Base-by-base conservation (phyloP, 495 filamentous ascomycete genomes). In the Aspergillus carlsbadensis region DNA sequence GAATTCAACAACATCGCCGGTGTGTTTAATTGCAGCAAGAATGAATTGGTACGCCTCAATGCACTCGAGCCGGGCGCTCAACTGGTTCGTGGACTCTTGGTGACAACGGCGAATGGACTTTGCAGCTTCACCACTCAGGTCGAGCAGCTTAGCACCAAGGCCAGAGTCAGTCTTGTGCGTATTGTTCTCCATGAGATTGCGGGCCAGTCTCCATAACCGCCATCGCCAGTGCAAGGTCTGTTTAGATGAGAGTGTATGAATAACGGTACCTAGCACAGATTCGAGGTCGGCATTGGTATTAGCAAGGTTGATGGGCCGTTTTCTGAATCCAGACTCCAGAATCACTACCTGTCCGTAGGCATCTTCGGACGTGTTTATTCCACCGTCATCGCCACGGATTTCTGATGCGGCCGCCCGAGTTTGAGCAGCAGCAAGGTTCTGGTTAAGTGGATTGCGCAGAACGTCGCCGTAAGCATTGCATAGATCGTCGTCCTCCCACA, bases 401-500 rank as follows among this genome's bases (percentile, higher is more conserved):
- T 72, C 65, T 5, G 48, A 24, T 11, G 69, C 65, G 29, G 70
- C 68, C 15, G 63, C 67, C 41, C 60, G 70, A 57, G 76, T 64
- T 35, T 74, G 73, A 13, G 63, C 60, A 46, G 63, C 61, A 40
- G 74, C 42, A 50, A 66, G 68, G 6, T 59, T 37, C 8, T 69
- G 64, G 15, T 64, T 68, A 17, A 75, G 67, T 6, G 72, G 66
- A 24, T 62, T 70, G 37, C 67, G 70, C 56, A 75, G 63, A 45
- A 73, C 34, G 13, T 78, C 73, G 34, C 67, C 48, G 61, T 68
- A 78, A 24, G 55, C 59, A 39, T 72, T 62, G 33, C 78, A 77
- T n/a, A 91, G 65, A 47, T 78, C 77, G 54, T 82, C 74, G 57
- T 87, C 81, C 59, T 86, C 81, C 88, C 87, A 91, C 26, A 72